A percentile compares a stretch with the other conserved stretches of the same genome.
Conservation (phyloP, 73 alveolate genomes). For the Effrenium voratum region DNA sequence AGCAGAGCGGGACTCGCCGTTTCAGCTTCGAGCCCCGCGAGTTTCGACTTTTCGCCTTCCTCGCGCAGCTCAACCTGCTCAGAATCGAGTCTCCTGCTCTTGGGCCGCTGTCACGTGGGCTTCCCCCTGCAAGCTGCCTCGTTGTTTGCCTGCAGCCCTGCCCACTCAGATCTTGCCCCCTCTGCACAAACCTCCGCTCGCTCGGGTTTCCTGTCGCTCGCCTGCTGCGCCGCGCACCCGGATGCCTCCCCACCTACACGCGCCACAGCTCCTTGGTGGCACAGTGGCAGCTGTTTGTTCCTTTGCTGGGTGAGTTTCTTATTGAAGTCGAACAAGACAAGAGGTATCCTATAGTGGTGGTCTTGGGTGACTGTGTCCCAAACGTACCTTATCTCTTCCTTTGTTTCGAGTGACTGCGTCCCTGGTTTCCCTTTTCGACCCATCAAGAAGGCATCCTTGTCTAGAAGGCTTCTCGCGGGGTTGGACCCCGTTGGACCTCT, state of each 20-base stretch:
- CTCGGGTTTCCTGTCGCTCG: not conserved
- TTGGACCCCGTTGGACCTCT: no score
- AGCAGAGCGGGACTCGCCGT: not conserved
- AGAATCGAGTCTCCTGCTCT: slow-evolving; percentile 4
- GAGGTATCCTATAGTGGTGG: no score
- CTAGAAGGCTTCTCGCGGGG: no score
- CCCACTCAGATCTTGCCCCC: not conserved
- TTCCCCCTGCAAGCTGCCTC: not conserved
- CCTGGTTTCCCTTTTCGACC: no score
- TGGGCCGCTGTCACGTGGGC: not conserved
- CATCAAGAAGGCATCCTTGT: no score
- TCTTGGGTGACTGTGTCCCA: no score
- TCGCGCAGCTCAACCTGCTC: not conserved
- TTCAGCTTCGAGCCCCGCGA: not conserved
- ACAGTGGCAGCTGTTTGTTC: no score
- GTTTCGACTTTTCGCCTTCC: not conserved
- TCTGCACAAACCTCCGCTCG: not conserved
- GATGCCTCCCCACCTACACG: not conserved
- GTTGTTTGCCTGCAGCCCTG: not conserved
- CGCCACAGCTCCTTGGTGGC: no score
- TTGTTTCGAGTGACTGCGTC: no score
- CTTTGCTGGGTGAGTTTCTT: no score
- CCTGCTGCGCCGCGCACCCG: not conserved
- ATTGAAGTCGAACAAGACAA: no score
- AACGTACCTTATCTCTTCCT: no score